A percentile compares a stretch with the other conserved stretches of the same genome.
Evolutionary conservation across 2,329 filamentous ascomycete species (phyloP).

Genomic region (Aspergillus eucalypticola): DNA sequence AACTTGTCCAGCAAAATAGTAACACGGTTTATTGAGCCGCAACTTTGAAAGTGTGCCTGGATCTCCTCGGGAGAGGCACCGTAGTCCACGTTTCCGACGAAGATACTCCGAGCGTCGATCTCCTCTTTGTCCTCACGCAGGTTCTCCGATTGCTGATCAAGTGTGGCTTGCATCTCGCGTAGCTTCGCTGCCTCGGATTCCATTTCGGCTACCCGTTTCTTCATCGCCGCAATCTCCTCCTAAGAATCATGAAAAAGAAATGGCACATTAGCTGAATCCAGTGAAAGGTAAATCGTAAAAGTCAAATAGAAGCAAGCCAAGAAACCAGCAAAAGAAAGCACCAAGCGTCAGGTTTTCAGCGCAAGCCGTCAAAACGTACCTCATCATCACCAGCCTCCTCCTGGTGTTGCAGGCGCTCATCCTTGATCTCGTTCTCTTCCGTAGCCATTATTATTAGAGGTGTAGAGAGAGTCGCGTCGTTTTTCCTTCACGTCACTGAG

Average conservation of each 20-base stretch:
- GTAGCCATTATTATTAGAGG: conserved; percentile 32
- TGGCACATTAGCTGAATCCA: conserved; percentile 6
- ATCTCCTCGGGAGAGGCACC: conserved; percentile 96
- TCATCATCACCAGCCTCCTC: conserved; percentile 49
- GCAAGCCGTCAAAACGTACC: conserved; percentile 31
- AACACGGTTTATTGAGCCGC: conserved; percentile 94
- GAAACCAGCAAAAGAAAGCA: conserved; percentile 1
- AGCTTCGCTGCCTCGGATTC: conserved; percentile 85
- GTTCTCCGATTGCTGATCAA: conserved; percentile 82
- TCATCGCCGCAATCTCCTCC: conserved; percentile 86
- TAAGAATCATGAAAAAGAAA: conserved; percentile 28
- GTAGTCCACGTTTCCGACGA: conserved; percentile 98
- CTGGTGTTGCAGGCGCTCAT: conserved; percentile 40
- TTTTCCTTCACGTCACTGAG: conserved; percentile 1
- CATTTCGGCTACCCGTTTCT: conserved; percentile 83
- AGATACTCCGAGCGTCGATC: conserved; percentile 91
- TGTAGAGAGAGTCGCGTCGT: not conserved
- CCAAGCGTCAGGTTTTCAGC: not conserved
- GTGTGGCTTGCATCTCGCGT: conserved; percentile 79
- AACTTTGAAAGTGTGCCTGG: conserved; percentile 96
- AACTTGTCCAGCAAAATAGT: conserved; percentile 98
- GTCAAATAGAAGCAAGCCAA: not conserved
- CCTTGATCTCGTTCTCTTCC: conserved; percentile 39
- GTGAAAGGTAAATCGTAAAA: not conserved
- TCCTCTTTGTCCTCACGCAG: conserved; percentile 93